These are phyloP conservation scores for Leucosporidium yakuticum DNA, from an alignment of 768 basidiomycete species.

Conservation along the genomic window DNA sequence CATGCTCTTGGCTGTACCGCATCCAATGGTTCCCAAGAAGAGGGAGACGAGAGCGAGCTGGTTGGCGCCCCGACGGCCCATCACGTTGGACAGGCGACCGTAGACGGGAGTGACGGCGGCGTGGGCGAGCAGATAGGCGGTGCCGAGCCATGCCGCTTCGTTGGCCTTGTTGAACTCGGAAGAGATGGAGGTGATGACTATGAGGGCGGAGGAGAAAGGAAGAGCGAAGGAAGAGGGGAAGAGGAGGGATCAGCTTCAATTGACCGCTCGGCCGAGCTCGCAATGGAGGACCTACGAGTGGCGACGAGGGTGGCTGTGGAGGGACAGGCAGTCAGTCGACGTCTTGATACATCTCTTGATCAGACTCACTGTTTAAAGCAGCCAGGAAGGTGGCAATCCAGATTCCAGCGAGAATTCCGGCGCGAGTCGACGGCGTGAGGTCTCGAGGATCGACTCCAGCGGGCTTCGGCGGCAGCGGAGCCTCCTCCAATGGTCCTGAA, in stretches of 20 bases:
- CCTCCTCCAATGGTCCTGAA: too few relatives aligned
- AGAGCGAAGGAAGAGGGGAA: too few relatives aligned
- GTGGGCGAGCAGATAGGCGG: conserved; percentile 46
- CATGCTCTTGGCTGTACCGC: conserved; percentile 50
- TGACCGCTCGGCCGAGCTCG: too few relatives aligned
- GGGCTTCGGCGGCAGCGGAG: neutral
- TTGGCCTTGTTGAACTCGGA: neutral
- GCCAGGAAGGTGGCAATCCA: neutral
- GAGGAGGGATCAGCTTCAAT: neutral
- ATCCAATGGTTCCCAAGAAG: conserved; percentile 69
- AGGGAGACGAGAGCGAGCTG: conserved; percentile 73
- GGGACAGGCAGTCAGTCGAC: neutral
- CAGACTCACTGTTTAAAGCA: neutral
- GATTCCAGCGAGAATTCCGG: neutral
- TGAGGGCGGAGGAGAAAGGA: too few relatives aligned
- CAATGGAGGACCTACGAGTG: neutral
- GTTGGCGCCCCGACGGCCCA: conserved; percentile 72
- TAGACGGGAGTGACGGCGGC: conserved; percentile 40
- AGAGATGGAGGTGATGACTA: conserved; percentile 2
- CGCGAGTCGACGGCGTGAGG: neutral
- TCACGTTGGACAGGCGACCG: conserved; percentile 42
- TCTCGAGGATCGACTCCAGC: neutral
- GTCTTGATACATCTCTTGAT: neutral
- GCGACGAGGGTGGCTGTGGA: neutral
- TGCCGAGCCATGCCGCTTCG: conserved; percentile 53